Evolutionary conservation across 2,329 filamentous ascomycete genomes (phyloP), one percentile per base, ranked within the genome.

Genomic region (Colletotrichum karsti): DNA sequence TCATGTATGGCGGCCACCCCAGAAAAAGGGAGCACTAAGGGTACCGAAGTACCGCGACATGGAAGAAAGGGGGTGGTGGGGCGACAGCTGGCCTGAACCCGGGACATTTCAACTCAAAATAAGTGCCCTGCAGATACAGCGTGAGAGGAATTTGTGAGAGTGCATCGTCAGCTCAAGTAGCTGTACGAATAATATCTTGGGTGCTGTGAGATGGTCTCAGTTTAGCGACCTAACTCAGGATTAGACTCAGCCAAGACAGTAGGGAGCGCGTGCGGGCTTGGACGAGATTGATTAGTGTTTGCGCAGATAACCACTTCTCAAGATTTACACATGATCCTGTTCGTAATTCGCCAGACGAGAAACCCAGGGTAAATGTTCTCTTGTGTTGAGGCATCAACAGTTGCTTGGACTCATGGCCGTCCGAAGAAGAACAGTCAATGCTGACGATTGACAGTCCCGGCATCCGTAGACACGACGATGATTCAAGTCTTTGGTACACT

Each of bases 81-180:
- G 62, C 55, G 28, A 56, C 55, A 50, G 24, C 62, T 69, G 62
- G 48, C 66, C 56, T 61, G 41, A 61, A 44, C 66, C 66, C 24
- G 18, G 64, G 18, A 46, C 18, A 48, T 53, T 7, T 12, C 44
- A 64, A 59, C 46, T 67, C 53, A 67, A 57, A 63, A n/a, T n/a
- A 67, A 50, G 50, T 51, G 44, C 20, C 39, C 44, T 22, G 24
- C 20, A 6, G 13, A n/a, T 4, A 18, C 22, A 13, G 6, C n/a
- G 7, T 22, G n/a, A n/a, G n/a, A n/a, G n/a, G n/a, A n/a, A n/a
- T n/a, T n/a, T n/a, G n/a, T n/a, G n/a, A n/a, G n/a, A n/a, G n/a
- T n/a, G n/a, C n/a, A n/a, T n/a, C n/a, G n/a, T n/a, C n/a, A n/a
- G n/a, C n/a, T 24, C 35, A 18, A 3, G 22, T 20, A 24, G 41